phyloP scores from a whole-genome alignment of 176 grass and related monocot species.

The maize (Zea mays) region DNA sequence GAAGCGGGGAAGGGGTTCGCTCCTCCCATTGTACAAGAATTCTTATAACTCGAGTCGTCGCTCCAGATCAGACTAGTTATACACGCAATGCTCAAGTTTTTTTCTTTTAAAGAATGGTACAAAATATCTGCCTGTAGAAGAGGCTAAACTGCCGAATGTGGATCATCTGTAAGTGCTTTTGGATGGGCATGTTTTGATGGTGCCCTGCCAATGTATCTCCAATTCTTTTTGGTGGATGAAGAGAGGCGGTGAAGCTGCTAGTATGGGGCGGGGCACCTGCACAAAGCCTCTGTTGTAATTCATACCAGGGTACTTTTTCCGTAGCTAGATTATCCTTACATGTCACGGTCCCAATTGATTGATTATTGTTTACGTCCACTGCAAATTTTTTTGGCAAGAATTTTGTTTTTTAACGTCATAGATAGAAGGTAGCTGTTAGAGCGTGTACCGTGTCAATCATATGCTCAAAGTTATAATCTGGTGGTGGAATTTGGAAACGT shows the following conservation, averaged over 20 bases:
- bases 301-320: not conserved
- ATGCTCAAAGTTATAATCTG: not conserved
- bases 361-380: constrained; percentile 25
- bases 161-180: constrained; percentile 10
- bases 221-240: constrained; percentile 39
- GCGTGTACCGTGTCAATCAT: not conserved
- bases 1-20: constrained; percentile 53
- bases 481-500: not conserved
- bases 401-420: not conserved
- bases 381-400: constrained; percentile 2
- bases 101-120: constrained; percentile 6
- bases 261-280: not conserved
- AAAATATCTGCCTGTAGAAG: constrained; percentile 29
- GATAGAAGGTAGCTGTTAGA: not conserved
- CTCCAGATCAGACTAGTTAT: constrained; percentile 70
- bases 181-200: constrained; percentile 60
- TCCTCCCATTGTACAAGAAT: constrained; percentile 72
- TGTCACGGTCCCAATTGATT: constrained; percentile 37
- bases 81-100: not conserved
- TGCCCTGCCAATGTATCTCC: constrained; percentile 33
- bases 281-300: constrained; percentile 35
- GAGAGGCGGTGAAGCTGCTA: not conserved
- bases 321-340: constrained; percentile 45
- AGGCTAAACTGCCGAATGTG: not conserved
- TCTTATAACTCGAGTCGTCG: constrained; percentile 52